Conservation (phyloP, 176 grass and related monocot genomes). For the Echinochloa phyllopogon region DNA sequence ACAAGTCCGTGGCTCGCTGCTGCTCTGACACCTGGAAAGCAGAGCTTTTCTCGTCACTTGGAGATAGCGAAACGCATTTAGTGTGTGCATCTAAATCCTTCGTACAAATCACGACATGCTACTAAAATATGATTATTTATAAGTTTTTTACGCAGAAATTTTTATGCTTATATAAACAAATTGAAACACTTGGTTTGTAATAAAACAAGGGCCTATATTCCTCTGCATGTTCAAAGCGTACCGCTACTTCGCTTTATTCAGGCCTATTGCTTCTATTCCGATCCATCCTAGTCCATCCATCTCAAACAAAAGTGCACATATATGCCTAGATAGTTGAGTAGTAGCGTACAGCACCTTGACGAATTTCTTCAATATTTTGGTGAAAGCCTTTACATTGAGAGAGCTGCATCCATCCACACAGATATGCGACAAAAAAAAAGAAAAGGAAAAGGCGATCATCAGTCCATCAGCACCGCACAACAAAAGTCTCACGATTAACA, state of each 20-base stretch:
- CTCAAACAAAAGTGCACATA: conserved; percentile 24
- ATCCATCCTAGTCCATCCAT: conserved; percentile 20
- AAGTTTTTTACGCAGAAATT: not conserved
- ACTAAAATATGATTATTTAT: not conserved
- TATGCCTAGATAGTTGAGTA: conserved; percentile 19
- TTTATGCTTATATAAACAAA: not conserved
- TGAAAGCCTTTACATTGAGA: conserved; percentile 89
- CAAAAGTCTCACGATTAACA: not conserved
- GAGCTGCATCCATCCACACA: conserved; percentile 59
- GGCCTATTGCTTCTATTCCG: not conserved
- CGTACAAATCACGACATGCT: not conserved
- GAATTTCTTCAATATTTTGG: conserved; percentile 96
- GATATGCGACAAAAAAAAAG: conserved; percentile 30
- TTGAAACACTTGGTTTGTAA: not conserved
- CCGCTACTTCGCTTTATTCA: not conserved
- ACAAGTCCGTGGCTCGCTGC: conserved; percentile 50
- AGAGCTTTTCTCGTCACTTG: conserved; percentile 28
- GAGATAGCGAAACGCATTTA: not conserved
- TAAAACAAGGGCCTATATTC: not conserved
- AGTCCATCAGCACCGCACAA: conserved; percentile 20
- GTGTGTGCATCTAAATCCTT: not conserved
- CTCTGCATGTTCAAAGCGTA: not conserved
- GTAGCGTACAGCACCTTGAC: conserved; percentile 67
- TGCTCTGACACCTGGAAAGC: conserved; percentile 74
- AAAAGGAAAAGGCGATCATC: not conserved